Evolutionary conservation across 2,329 filamentous ascomycete species (phyloP), one percentile per base, ranked within the genome.

Genomic region (Fusarium annulatum): DNA sequence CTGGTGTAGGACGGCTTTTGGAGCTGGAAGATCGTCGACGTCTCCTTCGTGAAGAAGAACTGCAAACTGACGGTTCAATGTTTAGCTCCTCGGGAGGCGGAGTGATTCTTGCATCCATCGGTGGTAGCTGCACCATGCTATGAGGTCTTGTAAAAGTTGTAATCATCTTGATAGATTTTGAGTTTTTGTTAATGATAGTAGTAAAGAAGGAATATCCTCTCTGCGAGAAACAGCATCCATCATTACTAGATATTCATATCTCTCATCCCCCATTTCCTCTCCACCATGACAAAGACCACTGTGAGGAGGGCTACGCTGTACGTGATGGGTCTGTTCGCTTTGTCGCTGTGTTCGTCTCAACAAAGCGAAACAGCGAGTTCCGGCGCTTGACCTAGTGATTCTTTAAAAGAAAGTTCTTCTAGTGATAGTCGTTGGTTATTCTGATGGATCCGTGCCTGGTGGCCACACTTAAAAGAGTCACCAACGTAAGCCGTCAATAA

Each of bases 281-380:
- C 51, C n/a, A 16, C 46, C 9, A 36, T 26, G 46, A 65, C 62
- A 73, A 71, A 66, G 65, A 58, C 71, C 57, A 61, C n/a, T 36
- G 42, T 39, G 66, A 52, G 39, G 49, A 49, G 33, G 56, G n/a
- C 59, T 65, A 64, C 65, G 61, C 60, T 71, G 43, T 60, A 53
- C 43, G 52, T 36, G 64, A 64, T 52, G 39, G 46, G 51, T 34
- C 51, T 33, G 39, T 58, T 66, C 60, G 75, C 75, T 78, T 77
- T 77, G 76, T 77, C 61, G 39, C 21, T 33, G 46, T 39, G 39
- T 64, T 65, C 42, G 41, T 36, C n/a, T 51, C 41, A 33, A 65
- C 73, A 76, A 75, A 78, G 73, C 52, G 34, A 59, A 42, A n/a
- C 59, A 66, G 65, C 69, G 69, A 73, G 61, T 66, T 69, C 64